phyloP scores from a whole-genome alignment of 805 yeast genomes.

The Yamadazyma endophytica region DNA sequence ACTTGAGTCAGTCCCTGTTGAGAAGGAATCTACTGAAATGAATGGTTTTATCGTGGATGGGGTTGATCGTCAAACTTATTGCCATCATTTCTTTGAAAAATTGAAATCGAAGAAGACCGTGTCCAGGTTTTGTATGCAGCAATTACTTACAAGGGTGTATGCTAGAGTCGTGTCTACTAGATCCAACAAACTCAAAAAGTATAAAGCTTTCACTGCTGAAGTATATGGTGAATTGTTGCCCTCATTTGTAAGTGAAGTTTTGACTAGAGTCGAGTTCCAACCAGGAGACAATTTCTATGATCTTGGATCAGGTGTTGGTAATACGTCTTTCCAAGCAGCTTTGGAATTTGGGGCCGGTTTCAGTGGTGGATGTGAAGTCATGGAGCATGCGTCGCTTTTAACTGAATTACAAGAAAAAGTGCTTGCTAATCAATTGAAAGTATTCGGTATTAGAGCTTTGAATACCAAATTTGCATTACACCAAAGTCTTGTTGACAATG shows the following conservation, averaged over 20 bases:
- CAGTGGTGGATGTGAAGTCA: constrained; percentile 87
- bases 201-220: constrained; percentile 83
- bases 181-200: constrained; percentile 56
- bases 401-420: constrained; percentile 59
- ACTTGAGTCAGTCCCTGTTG: no score
- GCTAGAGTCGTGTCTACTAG: constrained; percentile 76
- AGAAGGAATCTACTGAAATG: no score
- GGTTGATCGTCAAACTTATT: no score
- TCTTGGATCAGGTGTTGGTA: constrained; percentile 93
- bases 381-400: constrained; percentile 73
- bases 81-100: constrained; percentile 20
- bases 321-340: constrained; percentile 86
- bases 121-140: constrained; percentile 51
- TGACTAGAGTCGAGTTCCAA: constrained; percentile 53
- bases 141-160: constrained; percentile 68
- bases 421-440: constrained; percentile 50
- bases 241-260: constrained; percentile 59
- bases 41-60: no score
- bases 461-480: constrained; percentile 53
- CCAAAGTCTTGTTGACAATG: constrained; percentile 70
- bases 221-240: constrained; percentile 93
- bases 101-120: constrained; percentile 17
- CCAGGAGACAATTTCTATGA: constrained; percentile 68
- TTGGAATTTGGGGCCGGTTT: constrained; percentile 71
- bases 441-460: constrained; percentile 64